Base-by-base conservation (phyloP, 345 rosid genomes). In the Gossypium thurberi region DNA sequence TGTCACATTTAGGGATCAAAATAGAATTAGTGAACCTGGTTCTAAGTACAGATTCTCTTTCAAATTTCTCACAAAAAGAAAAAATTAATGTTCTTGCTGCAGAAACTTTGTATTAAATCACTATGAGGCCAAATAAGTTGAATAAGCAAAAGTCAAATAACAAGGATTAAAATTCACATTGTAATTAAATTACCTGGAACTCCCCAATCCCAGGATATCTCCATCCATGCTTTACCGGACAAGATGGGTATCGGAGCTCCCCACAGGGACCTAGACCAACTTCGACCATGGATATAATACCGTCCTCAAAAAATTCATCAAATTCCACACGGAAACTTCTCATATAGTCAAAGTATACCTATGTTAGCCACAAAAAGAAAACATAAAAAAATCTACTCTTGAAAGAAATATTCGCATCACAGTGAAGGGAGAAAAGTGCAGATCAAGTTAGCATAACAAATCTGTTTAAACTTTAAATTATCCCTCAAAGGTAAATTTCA, bases 231-330 rank as follows among this genome's bases (percentile, higher is more conserved):
- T 95, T 92, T 59, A 91, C 94, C 55, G 98, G 96, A 83, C 85
- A 91, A 62, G 99, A 92, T 65, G 99, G 99, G 76, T 91, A 92
- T 46, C 96, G 83, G 57, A 95, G 85, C 84, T 93, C 99, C 76
- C 98, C 99, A 72, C 99, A 91, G n/a, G 97, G 94, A 81, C 99
- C 99, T 76, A 92, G 83, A 80, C 99, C 99, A 78, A 95, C 85
- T 78, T 86, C 96, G 86, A 95, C 80, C 94, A 86, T 81, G 48
- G 94, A 82, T 81, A 95, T 85, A 26, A 84, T 76, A 78, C 90
- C 90, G 69, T 84, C 91, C 74, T 75, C 85, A 78, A 95, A 82
- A 75, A 86, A 88, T 20, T 90, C 92, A 37, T 83, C 88, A 81
- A 93, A 91, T 79, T 91, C 99, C 76, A 84, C 84, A 26, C 99